phyloP scores from a whole-genome alignment of 192 early-diverging fungal genomes.

The Phycomyces nitens region DNA sequence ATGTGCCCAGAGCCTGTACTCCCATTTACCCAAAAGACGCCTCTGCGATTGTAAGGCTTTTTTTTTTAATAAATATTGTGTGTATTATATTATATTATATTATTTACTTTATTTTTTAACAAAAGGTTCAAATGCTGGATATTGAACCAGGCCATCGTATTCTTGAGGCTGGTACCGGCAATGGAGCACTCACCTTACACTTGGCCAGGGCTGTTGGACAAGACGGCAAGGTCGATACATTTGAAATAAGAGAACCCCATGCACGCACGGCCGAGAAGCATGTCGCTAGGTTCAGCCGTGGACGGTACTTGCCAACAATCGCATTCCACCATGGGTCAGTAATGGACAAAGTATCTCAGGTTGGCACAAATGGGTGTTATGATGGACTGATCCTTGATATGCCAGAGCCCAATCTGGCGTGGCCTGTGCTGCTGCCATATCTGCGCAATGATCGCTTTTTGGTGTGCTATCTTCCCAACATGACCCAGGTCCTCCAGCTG shows the following conservation, averaged over 20 bases:
- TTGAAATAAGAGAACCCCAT: conserved; percentile 46
- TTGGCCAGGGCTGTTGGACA: conserved; percentile 51
- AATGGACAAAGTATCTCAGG: conserved; percentile 14
- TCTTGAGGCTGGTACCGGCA: conserved; percentile 68
- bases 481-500: conserved; percentile 52
- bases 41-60: conserved; percentile 35
- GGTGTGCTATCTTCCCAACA: conserved; percentile 54
- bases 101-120: neutral
- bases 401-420: conserved; percentile 39
- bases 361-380: conserved; percentile 14
- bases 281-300: conserved; percentile 47
- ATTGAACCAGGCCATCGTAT: conserved; percentile 49
- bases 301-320: conserved; percentile 39
- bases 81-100: neutral
- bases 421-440: conserved; percentile 33
- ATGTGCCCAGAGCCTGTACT: conserved; percentile 29
- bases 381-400: conserved; percentile 50
- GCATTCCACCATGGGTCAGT: conserved; percentile 42
- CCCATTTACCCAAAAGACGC: conserved; percentile 72
- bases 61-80: neutral
- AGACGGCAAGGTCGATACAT: conserved; percentile 46
- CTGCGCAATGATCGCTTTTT: conserved; percentile 50
- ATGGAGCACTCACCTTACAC: conserved; percentile 60
- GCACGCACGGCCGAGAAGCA: conserved; percentile 46
- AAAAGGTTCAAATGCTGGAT: conserved; percentile 51